Percentiles rank a stretch among this genome's conserved stretches.
phyloP scores from a whole-genome alignment of 208 protist genomes.

The Leishmania mexicana region DNA sequence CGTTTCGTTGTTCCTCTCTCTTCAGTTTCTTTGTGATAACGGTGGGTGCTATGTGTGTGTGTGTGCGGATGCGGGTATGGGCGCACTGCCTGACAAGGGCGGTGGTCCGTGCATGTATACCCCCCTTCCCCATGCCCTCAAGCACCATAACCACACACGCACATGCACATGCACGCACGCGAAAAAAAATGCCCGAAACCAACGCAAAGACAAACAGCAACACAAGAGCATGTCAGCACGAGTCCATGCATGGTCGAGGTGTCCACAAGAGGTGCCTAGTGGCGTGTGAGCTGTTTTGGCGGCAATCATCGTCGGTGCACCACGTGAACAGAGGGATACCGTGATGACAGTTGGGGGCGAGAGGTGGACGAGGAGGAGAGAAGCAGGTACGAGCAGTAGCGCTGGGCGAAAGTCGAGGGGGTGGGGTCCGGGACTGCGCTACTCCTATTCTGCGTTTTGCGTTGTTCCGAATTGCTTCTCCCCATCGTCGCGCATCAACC shows the following conservation, averaged over 20 bases:
- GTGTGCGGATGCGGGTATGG: not conserved
- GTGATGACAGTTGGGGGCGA: not conserved
- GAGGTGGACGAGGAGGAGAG: not conserved
- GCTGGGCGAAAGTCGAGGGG: not conserved
- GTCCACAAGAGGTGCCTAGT: not conserved
- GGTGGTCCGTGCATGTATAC: not conserved
- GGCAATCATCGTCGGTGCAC: not conserved
- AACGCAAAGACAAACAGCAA: not conserved
- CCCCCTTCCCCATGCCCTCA: not conserved
- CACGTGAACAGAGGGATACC: not conserved
- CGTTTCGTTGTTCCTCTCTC: not conserved
- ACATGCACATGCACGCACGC: not conserved
- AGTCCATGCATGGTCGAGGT: not conserved
- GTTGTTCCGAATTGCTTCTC: not conserved
- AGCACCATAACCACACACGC: not conserved
- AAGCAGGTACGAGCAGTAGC: not conserved
- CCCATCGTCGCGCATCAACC: not conserved
- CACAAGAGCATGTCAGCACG: not conserved
- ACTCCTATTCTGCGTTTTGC: not conserved
- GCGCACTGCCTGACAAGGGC: not conserved
- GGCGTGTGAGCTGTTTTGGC: not conserved
- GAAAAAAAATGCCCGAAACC: not conserved
- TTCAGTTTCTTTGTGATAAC: not conserved
- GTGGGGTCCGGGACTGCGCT: not conserved
- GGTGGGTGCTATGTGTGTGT: not conserved